Conservation (phyloP, 78 protist species). For the Dictyostelium firmibasis region DNA sequence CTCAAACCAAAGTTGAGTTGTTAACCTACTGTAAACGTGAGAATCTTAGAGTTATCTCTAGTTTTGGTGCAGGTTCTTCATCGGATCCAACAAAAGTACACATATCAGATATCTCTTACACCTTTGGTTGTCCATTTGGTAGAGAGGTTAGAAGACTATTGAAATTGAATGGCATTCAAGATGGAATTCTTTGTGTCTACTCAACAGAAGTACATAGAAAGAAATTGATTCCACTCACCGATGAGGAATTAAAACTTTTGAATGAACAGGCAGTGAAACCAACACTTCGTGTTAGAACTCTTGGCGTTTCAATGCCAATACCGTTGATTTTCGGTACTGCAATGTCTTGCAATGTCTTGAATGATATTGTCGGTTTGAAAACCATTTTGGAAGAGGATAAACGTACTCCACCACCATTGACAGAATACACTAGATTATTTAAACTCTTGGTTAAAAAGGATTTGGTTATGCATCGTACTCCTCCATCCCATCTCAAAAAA, state of each 20-base stretch:
- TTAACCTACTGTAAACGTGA: constrained; percentile 45
- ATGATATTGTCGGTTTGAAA: constrained; percentile 42
- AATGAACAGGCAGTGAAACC: constrained; percentile 29
- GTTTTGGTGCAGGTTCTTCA: constrained; percentile 89
- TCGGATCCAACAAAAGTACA: constrained; percentile 68
- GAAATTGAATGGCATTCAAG: constrained; percentile 10
- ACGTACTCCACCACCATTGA: constrained; percentile 45
- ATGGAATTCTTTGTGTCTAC: constrained; percentile 47
- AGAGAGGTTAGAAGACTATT: constrained; percentile 18
- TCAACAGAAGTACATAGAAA: constrained; percentile 36
- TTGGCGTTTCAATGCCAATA: constrained; percentile 70
- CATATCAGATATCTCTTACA: constrained; percentile 21
- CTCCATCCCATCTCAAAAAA: constrained; percentile 34
- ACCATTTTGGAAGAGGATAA: constrained; percentile 14
- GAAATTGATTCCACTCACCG: constrained; percentile 54
- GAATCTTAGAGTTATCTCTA: constrained; percentile 50
- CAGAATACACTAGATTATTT: constrained; percentile 24
- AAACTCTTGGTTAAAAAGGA: constrained; percentile 32
- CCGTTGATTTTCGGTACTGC: constrained; percentile 53
- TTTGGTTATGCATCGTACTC: not conserved
- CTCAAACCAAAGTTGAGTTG: constrained; percentile 77
- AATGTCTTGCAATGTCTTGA: constrained; percentile 28
- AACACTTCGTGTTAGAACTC: constrained; percentile 44
- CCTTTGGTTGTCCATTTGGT: constrained; percentile 44
- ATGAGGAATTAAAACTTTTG: constrained; percentile 25